Base-by-base conservation (phyloP, 2,329 filamentous ascomycete species). In the Epichloe elymi region DNA sequence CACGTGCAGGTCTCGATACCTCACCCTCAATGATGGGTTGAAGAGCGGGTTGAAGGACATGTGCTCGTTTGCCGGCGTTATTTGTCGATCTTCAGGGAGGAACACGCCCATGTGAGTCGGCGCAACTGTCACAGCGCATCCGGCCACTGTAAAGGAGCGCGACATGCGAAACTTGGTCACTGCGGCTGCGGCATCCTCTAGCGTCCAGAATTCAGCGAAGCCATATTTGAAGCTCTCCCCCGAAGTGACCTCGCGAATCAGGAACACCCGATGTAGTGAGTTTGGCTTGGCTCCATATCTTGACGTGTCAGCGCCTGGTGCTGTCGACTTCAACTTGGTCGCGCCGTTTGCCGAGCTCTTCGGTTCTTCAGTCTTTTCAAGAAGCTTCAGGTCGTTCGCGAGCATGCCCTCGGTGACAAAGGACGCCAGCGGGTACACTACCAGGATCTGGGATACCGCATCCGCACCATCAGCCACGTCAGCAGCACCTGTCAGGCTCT, bases 61-160 rank as follows among this genome's bases (percentile, higher is more conserved):
- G 44, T 69, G 73, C 14, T 79, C 74, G n/a, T 73, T 77, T 17
- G 76, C 75, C 0, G 76, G 70, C 5, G 73, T 73, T 1, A 71
- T 52, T 7, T 75, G 73, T 48, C 82, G 77, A 46, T 85, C 73
- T 42, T 86, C 83, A 0, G 85, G 86, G 12, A 90, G 79, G 60
- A 94, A 93, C 3, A 93, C 86, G 5, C 87, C 87, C n/a, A 86
- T 80, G 57, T 93, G 87, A 39, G 90, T 89, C 57, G 85, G 88
- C 42, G 79, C 84, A 23, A 88, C 74, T 11, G 78, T 74, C 15
- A 88, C 84, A 0, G 82, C 78, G 56, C 81, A 83, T 3, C 83
- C 87, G 0, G 82, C 83, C 54, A 93, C 87, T 2, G 83, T 88
- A 60, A 91, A 91, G 47, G 82, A 84, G 11, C 86, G 79, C 30